Conservation (phyloP, 2,329 filamentous ascomycete species). For the Byssothecium circinans region DNA sequence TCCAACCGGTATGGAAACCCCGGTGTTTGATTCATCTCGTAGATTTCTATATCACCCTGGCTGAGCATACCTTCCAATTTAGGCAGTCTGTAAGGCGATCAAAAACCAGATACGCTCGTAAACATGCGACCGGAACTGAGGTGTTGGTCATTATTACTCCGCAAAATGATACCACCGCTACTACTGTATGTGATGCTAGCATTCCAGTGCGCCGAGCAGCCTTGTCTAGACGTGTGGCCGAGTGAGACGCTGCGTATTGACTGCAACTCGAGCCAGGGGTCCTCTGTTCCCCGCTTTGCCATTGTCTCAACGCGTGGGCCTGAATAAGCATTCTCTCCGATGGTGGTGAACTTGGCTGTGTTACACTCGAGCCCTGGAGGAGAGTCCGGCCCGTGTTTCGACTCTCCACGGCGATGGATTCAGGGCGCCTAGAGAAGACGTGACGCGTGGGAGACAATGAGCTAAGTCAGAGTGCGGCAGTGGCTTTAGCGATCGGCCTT, state of each 20-base stretch:
- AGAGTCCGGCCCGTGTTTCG: constrained; percentile 8
- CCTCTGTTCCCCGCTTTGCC: constrained; percentile 13
- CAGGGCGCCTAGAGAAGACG: background rate
- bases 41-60: background rate
- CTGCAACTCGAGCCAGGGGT: constrained; percentile 8
- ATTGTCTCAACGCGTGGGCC: constrained; percentile 8
- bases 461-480: background rate
- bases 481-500: background rate
- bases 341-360: constrained; percentile 15
- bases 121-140: background rate
- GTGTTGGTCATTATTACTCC: background rate
- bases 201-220: constrained; percentile 10
- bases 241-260: constrained; percentile 5
- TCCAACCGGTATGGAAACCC: background rate
- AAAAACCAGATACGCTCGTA: background rate
- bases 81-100: background rate
- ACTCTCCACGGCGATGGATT: background rate
- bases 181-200: background rate
- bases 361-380: constrained; percentile 18
- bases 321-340: constrained; percentile 19
- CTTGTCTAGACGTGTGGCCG: constrained; percentile 14
- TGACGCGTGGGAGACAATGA: background rate
- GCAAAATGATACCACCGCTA: background rate
- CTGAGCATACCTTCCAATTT: background rate
- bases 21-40: background rate